phyloP scores from a whole-genome alignment of 78 protist species.

The Mastigamoeba balamuthi region DNA sequence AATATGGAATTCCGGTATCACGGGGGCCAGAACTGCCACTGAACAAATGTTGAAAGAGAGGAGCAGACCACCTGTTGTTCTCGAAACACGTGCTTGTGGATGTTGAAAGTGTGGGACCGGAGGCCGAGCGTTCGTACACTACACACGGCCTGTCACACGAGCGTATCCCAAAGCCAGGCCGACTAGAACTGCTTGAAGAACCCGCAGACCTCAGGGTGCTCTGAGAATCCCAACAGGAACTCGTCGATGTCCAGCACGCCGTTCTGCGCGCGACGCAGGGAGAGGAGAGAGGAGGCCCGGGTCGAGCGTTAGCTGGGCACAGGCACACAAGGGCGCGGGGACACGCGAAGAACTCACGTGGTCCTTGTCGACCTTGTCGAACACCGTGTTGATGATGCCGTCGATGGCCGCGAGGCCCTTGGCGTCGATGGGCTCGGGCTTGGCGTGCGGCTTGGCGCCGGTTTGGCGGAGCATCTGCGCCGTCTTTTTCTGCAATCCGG shows the following conservation, averaged over 20 bases:
- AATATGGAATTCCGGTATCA: no score
- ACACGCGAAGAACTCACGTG: background rate
- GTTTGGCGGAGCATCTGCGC: background rate
- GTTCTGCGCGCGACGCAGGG: background rate
- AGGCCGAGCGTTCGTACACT: no score
- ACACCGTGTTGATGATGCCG: background rate
- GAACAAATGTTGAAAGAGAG: no score
- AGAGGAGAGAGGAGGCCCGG: background rate
- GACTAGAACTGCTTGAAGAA: background rate
- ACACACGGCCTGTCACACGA: no score
- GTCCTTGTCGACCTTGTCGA: background rate
- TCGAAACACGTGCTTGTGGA: no score
- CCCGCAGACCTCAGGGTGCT: background rate
- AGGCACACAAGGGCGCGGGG: background rate
- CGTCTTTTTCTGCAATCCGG: background rate
- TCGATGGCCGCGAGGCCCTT: background rate
- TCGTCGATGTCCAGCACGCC: no score
- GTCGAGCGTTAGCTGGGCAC: background rate
- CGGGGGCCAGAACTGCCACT: no score
- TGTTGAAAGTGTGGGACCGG: no score
- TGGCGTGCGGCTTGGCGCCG: background rate
- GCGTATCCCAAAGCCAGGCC: no score
- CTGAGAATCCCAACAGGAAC: background rate
- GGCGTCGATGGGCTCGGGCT: background rate
- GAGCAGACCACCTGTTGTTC: no score